These are phyloP conservation scores for Leccinum pellstonianum DNA, from an alignment of 768 basidiomycete species.

Conservation along the genomic window DNA sequence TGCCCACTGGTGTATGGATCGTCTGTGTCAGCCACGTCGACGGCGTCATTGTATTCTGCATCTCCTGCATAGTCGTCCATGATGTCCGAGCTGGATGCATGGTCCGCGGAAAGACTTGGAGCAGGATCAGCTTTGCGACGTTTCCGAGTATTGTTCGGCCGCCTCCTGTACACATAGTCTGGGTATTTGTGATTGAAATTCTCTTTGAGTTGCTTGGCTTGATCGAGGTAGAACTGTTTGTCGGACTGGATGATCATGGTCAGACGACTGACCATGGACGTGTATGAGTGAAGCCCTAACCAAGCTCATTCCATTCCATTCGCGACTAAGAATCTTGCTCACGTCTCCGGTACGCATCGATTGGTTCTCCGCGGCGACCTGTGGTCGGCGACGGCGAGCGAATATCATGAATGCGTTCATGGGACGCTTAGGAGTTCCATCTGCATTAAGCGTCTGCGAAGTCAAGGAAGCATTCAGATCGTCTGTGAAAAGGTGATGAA, in stretches of 20 bases:
- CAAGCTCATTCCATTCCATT: slow-evolving; percentile 80
- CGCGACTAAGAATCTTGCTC: slow-evolving; percentile 81
- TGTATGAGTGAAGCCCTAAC: slow-evolving; percentile 41
- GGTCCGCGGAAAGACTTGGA: slow-evolving; percentile 30
- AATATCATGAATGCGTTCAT: slow-evolving; percentile 98
- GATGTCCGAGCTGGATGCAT: slow-evolving; percentile 30
- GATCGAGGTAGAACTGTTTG: slow-evolving; percentile 86
- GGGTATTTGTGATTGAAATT: slow-evolving; percentile 84
- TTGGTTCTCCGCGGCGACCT: slow-evolving; percentile 85
- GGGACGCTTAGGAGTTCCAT: slow-evolving; percentile 85
- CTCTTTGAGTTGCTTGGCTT: slow-evolving; percentile 83
- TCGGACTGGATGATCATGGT: slow-evolving; percentile 49
- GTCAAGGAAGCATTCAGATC: slow-evolving; percentile 53
- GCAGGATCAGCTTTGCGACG: slow-evolving; percentile 44
- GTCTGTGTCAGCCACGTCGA: slow-evolving; percentile 32
- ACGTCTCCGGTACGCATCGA: slow-evolving; percentile 90
- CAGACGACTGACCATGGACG: slow-evolving; percentile 11
- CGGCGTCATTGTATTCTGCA: slow-evolving; percentile 38
- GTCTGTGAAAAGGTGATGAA: slow-evolving; percentile 28
- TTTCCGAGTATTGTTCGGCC: slow-evolving; percentile 84
- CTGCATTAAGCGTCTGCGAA: slow-evolving; percentile 77
- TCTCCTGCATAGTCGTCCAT: slow-evolving; percentile 31
- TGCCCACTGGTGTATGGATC: slow-evolving; percentile 17
- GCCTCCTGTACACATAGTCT: slow-evolving; percentile 85
- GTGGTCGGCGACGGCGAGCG: slow-evolving; percentile 75